Evolutionary conservation across 225 moss, liverwort and hornwort genomes (phyloP).

Genomic region (Polytrichum formosum): DNA sequence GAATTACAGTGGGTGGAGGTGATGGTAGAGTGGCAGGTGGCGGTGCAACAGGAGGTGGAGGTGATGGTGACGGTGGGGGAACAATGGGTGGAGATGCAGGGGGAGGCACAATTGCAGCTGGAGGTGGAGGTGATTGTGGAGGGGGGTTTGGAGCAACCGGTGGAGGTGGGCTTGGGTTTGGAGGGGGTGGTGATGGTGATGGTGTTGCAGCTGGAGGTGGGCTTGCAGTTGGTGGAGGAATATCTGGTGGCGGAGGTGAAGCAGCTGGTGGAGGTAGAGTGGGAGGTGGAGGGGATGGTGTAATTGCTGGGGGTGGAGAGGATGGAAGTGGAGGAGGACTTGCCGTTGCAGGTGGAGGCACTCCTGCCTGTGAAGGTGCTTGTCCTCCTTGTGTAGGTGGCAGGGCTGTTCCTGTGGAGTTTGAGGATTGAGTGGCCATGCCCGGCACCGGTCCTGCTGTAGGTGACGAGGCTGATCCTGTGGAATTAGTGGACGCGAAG

Average conservation of each 20-base stretch:
- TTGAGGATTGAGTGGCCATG: too few species aligned
- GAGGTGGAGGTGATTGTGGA: not conserved
- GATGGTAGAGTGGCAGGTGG: not conserved
- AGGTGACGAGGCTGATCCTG: too few species aligned
- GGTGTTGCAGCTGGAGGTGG: constrained; percentile 12
- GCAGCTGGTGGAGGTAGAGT: not conserved
- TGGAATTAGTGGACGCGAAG: too few species aligned
- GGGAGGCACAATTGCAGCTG: not conserved
- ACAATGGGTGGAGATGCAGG: not conserved
- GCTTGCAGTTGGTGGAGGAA: constrained; percentile 1
- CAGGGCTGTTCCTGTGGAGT: too few species aligned
- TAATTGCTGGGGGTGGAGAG: constrained; percentile 12
- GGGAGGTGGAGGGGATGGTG: constrained; percentile 16
- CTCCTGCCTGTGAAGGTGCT: too few species aligned
- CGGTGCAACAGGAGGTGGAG: not conserved
- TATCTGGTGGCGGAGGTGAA: constrained; percentile 4
- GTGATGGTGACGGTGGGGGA: too few species aligned
- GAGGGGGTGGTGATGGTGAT: constrained; percentile 1
- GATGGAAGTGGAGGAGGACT: not conserved
- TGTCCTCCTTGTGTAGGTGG: too few species aligned
- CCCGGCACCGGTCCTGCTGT: too few species aligned
- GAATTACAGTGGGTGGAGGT: not conserved
- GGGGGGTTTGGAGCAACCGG: not conserved
- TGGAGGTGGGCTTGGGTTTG: too few species aligned
- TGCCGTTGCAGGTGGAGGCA: too few species aligned